Percentiles rank a stretch among this genome's conserved stretches.
Evolutionary conservation across 1,284 basidiomycete genomes (phyloP).

Genomic region (Melanopsichium pennsylvanicum): DNA sequence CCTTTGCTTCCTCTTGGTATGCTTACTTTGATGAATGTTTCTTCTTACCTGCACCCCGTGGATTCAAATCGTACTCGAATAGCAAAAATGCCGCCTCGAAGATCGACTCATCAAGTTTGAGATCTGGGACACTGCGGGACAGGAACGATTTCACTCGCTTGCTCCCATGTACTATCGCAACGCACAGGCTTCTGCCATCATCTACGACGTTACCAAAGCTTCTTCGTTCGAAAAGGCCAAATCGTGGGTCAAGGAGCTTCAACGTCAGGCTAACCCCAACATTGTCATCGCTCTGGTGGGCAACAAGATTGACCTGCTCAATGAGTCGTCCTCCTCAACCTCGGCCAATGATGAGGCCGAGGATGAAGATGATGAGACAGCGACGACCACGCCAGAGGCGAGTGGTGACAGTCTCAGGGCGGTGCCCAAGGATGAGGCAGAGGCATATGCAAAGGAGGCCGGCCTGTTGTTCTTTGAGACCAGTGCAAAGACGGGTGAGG

Average conservation of each 20-base stretch:
- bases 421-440: slow-evolving; percentile 78
- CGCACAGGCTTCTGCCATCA: slow-evolving; percentile 96
- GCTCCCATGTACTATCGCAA: slow-evolving; percentile 99
- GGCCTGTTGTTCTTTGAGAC: slow-evolving; percentile 97
- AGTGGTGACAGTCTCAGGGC: slow-evolving; percentile 47
- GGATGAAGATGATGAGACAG: slow-evolving; percentile 63
- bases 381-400: slow-evolving; percentile 67
- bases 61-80: too few species aligned
- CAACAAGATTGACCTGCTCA: slow-evolving; percentile 80
- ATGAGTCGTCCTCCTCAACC: slow-evolving; percentile 68
- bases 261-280: slow-evolving; percentile 97
- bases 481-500: slow-evolving; percentile 95
- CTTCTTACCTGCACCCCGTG: too few species aligned
- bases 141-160: slow-evolving; percentile 91
- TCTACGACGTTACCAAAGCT: slow-evolving; percentile 91
- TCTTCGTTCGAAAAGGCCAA: slow-evolving; percentile 98
- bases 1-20: too few species aligned
- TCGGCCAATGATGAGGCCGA: slow-evolving; percentile 24
- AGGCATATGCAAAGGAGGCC: slow-evolving; percentile 92
- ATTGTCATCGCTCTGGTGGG: slow-evolving; percentile 79
- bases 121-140: slow-evolving; percentile 95
- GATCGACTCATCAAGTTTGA: slow-evolving; percentile 83
- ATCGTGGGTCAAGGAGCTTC: slow-evolving; percentile 99
- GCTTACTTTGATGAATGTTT: too few species aligned
- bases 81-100: slow-evolving; percentile 74